Evolutionary conservation across 805 yeast genomes (phyloP).

Genomic region (Kluyveromyces siamensis): DNA sequence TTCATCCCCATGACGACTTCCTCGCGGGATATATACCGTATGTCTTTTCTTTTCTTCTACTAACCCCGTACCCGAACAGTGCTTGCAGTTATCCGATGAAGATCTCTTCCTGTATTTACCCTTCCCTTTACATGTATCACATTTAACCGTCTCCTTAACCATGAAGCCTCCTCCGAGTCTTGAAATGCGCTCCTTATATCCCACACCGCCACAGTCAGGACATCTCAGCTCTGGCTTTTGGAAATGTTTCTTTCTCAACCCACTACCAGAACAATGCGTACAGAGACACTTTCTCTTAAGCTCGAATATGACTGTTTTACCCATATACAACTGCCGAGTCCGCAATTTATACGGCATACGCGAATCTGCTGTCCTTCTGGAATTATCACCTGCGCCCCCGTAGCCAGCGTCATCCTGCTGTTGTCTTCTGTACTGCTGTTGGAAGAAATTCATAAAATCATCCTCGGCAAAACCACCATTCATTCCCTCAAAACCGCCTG

Average conservation of each 20-base stretch:
- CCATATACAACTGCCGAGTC: slow-evolving; percentile 68
- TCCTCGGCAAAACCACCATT: slow-evolving; percentile 51
- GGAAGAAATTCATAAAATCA: slow-evolving; percentile 67
- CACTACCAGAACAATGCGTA: slow-evolving; percentile 63
- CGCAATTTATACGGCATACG: slow-evolving; percentile 54
- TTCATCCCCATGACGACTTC: slow-evolving; percentile 53
- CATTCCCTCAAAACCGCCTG: slow-evolving; percentile 27
- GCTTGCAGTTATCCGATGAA: slow-evolving; percentile 63
- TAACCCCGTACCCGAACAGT: slow-evolving; percentile 58
- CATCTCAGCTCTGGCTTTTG: slow-evolving; percentile 41
- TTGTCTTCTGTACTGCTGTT: slow-evolving; percentile 3
- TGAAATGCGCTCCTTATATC: slow-evolving; percentile 48
- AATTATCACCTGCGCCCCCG: slow-evolving; percentile 13
- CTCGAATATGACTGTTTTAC: slow-evolving; percentile 68
- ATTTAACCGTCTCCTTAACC: slow-evolving; percentile 50
- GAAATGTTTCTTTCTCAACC: slow-evolving; percentile 36
- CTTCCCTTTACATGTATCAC: slow-evolving; percentile 61
- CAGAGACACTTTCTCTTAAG: slow-evolving; percentile 69
- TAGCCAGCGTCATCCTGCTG: slow-evolving; percentile 5
- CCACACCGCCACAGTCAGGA: slow-evolving; percentile 63
- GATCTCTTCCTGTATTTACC: slow-evolving; percentile 40
- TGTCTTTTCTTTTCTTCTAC: slow-evolving; percentile 59
- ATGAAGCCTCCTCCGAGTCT: slow-evolving; percentile 70
- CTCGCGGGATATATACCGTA: slow-evolving; percentile 70
- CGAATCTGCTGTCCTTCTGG: slow-evolving; percentile 52